A percentile compares a stretch with the other conserved stretches of the same genome.
Evolutionary conservation across 2,329 filamentous ascomycete genomes (phyloP).

Genomic region (Spiromastix sp.): DNA sequence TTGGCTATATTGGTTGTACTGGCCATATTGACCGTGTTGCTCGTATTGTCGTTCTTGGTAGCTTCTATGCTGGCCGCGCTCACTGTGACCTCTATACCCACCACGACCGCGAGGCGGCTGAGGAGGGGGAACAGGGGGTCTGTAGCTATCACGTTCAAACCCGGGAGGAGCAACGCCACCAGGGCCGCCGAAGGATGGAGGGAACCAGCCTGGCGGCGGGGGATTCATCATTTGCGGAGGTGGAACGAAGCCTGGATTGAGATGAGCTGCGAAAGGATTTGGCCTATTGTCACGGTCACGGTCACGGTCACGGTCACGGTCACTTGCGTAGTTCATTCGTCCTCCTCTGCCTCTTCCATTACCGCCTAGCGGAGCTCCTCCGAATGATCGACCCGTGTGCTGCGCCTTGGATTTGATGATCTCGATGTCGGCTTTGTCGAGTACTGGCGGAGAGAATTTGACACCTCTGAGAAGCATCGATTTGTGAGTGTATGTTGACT

Average conservation of each 20-base stretch:
- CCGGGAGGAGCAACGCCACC: constrained; percentile 14
- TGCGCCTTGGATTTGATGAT: constrained; percentile 56
- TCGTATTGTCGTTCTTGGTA: too few relatives aligned
- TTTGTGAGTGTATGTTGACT: constrained; percentile 65
- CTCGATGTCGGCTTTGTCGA: constrained; percentile 68
- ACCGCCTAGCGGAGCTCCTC: constrained; percentile 53
- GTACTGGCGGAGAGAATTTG: constrained; percentile 57
- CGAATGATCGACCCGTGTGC: constrained; percentile 57
- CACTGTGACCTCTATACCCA: constrained; percentile 8
- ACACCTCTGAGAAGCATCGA: constrained; percentile 87
- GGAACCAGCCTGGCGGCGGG: constrained; percentile 11
- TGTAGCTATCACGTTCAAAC: constrained; percentile 18
- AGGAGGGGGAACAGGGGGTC: constrained; percentile 29
- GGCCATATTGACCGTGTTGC: constrained; percentile 8
- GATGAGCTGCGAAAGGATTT: constrained; percentile 39
- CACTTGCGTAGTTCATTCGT: constrained; percentile 45
- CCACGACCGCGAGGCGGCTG: constrained; percentile 5
- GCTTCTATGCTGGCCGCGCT: constrained; percentile 6
- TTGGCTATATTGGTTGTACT: constrained; percentile 11
- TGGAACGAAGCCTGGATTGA: constrained; percentile 34
- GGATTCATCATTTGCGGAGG: constrained; percentile 19
- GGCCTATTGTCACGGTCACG: constrained; percentile 21
- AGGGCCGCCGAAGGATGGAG: constrained; percentile 25
- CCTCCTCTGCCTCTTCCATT: constrained; percentile 34
- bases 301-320: too few relatives aligned